phyloP scores from a whole-genome alignment of 202 grass and related monocot species.

The Digitaria exilis region DNA sequence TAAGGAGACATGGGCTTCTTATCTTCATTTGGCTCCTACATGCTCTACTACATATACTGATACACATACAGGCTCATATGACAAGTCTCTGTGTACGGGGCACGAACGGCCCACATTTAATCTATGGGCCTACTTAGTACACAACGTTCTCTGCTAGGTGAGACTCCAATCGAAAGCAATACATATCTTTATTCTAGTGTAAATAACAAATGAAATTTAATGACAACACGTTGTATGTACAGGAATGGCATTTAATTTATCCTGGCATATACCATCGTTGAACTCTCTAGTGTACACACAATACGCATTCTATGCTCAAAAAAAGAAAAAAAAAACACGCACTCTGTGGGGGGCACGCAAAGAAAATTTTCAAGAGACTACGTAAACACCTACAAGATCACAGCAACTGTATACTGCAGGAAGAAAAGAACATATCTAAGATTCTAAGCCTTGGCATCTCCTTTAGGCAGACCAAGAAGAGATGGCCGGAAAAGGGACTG shows the following conservation, averaged over 20 bases:
- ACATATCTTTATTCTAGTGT: neutral
- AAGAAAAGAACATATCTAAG: slow-evolving; percentile 16
- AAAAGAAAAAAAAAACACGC: too few relatives aligned
- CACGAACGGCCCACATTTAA: too few relatives aligned
- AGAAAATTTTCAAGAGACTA: neutral
- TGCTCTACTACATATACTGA: too few relatives aligned
- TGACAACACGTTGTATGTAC: slow-evolving; percentile 29
- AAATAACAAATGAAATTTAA: slow-evolving; percentile 32
- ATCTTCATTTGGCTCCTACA: neutral
- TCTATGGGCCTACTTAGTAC: neutral
- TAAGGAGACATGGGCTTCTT: neutral
- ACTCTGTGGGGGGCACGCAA: neutral
- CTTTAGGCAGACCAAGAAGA: slow-evolving; percentile 64
- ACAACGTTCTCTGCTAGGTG: neutral
- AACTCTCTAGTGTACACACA: slow-evolving; percentile 11
- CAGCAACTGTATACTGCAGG: slow-evolving; percentile 6
- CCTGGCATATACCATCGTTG: neutral
- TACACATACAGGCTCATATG: neutral
- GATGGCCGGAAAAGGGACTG: slow-evolving; percentile 77
- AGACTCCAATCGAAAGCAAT: neutral
- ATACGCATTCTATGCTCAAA: slow-evolving; percentile 3
- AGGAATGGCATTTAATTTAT: slow-evolving; percentile 5
- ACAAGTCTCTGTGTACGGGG: neutral
- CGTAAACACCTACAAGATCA: neutral
- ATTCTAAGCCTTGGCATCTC: slow-evolving; percentile 37